Evolutionary conservation across 148 eudicot species (phyloP).

Genomic region (Oxyria digyna): DNA sequence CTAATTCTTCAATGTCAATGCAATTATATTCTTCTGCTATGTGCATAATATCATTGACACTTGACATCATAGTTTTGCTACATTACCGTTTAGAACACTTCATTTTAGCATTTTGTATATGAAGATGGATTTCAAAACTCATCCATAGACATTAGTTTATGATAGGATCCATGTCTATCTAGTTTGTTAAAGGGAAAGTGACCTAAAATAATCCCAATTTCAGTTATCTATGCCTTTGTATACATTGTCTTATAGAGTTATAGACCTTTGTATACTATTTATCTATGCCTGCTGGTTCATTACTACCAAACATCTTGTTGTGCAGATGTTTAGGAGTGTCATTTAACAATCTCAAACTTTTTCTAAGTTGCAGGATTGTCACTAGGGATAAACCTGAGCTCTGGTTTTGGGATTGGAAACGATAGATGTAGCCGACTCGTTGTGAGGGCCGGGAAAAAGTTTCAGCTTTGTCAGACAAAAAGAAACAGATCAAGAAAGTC

Average conservation of each 20-base stretch:
- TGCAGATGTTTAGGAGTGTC: neutral
- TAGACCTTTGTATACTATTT: too few relatives aligned
- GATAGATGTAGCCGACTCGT: slow-evolving; percentile 45
- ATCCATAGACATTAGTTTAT: neutral
- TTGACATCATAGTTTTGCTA: neutral
- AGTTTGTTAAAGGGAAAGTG: neutral
- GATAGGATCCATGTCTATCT: neutral
- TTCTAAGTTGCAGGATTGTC: slow-evolving; percentile 43
- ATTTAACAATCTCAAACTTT: neutral
- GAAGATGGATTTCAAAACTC: neutral
- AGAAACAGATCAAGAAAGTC: slow-evolving; percentile 75
- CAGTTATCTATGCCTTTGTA: too few relatives aligned
- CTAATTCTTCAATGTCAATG: neutral
- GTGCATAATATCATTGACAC: neutral
- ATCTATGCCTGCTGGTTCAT: too few relatives aligned
- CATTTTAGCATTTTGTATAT: neutral
- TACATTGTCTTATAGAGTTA: too few relatives aligned
- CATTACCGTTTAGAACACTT: neutral
- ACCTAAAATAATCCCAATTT: too few relatives aligned
- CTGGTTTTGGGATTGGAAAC: slow-evolving; percentile 16
- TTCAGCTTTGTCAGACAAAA: slow-evolving; percentile 68
- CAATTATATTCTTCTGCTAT: neutral
- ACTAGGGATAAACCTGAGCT: slow-evolving; percentile 38
- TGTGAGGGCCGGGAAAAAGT: slow-evolving; percentile 53
- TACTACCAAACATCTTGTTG: neutral